Evolutionary conservation across 495 filamentous ascomycete genomes (phyloP), one percentile per base, ranked within the genome.

Genomic region (Penicillium desertorum): DNA sequence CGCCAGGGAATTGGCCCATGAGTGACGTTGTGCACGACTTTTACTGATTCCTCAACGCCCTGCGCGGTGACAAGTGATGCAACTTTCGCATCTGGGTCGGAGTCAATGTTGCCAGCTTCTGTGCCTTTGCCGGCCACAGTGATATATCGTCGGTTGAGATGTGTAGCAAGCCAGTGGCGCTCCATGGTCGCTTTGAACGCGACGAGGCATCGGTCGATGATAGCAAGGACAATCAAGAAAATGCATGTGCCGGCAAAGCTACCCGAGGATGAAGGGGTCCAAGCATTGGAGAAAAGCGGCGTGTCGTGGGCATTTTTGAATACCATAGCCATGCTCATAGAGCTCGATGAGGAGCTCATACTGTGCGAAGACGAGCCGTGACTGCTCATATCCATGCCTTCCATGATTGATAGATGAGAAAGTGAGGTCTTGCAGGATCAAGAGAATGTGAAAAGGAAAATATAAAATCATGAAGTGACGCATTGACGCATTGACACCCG

Each of bases 191-290:
- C 69, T 66, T 88, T 89, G 60, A 83, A 75, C 4, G 90, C 93
- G 43, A 89, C 72, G 11, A 93, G 73, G 17, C 75, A 76, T 37
- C 91, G 87, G 67, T 84, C 85, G 52, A 88, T 62, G 57, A 86
- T 76, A 16, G 86, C 83, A 23, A 96, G 83, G 16, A 86, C 55
- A 70, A 94, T 85, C 44, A 96, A 79, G 71, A 96, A 95, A 69
- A 96, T 87, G 71, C 92, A 95, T 36, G 90, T 93, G 39, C 81
- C 91, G 5, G 88, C 91, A 68, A 96, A 97, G 49, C 76, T 62
- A 51, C 87, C 88, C 0, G 79, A 77, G 17, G 72, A 82, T 7
- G 64, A 75, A 11, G 92, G 93, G 5, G 84, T 86, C 91, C 92
- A 97, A 32, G 71, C 59, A 0, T 73, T 60, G 7, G 89, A 88